phyloP scores from a whole-genome alignment of 2,329 filamentous ascomycete genomes.

The Trichoderma arundinaceum region DNA sequence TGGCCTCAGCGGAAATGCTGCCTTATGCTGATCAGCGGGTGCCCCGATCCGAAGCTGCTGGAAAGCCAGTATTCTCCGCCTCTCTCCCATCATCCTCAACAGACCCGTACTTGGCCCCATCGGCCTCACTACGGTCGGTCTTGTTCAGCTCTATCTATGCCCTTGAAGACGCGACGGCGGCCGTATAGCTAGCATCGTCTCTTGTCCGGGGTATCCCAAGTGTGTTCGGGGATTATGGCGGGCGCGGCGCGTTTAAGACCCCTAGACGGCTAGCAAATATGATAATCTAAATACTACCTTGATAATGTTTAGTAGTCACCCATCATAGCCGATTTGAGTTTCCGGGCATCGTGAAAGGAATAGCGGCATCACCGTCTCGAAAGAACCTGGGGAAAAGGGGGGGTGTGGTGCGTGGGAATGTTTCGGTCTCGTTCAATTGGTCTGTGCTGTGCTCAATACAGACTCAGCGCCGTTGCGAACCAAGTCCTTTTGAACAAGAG shows the following conservation, averaged over 20 bases:
- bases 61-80: background rate
- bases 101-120: conserved; percentile 10
- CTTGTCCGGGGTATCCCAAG: conserved; percentile 21
- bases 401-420: background rate
- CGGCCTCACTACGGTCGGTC: conserved; percentile 18
- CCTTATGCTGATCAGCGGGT: conserved; percentile 12
- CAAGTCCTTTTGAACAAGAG: background rate
- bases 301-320: background rate
- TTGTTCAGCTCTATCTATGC: conserved; percentile 5
- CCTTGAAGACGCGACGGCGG: background rate
- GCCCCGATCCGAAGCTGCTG: conserved; percentile 11
- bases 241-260: conserved; percentile 15
- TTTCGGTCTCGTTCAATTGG: background rate
- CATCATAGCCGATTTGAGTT: background rate
- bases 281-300: background rate
- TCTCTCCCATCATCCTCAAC: background rate
- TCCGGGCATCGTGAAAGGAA: background rate
- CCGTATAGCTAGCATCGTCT: background rate
- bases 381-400: conserved; percentile 13
- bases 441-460: background rate
- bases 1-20: background rate
- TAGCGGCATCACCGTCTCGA: conserved; percentile 6
- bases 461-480: background rate
- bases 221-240: conserved; percentile 1
- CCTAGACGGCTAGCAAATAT: background rate